phyloP scores from a whole-genome alignment of 352 stramenopile genomes.

The Pythium pyrilobum region DNA sequence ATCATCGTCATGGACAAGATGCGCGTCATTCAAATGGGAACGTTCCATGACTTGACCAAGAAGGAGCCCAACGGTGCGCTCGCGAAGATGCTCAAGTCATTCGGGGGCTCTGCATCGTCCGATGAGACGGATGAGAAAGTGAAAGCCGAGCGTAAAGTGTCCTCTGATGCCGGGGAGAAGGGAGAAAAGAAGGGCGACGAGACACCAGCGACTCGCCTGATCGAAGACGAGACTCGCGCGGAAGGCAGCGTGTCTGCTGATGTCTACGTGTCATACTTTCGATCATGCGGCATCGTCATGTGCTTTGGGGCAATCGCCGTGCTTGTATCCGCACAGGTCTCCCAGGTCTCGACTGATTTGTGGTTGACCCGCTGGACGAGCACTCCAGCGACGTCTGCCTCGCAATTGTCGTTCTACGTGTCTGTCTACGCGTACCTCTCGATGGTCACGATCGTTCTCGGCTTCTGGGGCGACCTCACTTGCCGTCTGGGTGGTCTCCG shows the following conservation, averaged over 20 bases:
- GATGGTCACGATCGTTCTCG: constrained; percentile 43
- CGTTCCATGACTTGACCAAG: constrained; percentile 42
- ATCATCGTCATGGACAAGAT: constrained; percentile 75
- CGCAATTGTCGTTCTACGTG: constrained; percentile 41
- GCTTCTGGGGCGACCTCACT: constrained; percentile 40
- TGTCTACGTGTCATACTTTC: constrained; percentile 45
- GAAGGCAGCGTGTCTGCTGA: constrained; percentile 31
- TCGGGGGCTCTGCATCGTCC: not conserved
- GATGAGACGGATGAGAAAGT: not conserved
- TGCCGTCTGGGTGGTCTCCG: constrained; percentile 45
- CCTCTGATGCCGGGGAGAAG: not conserved
- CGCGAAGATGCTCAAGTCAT: constrained; percentile 31
- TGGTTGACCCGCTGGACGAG: constrained; percentile 63
- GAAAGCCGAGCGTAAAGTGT: not conserved
- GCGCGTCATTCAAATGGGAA: constrained; percentile 54
- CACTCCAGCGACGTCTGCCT: constrained; percentile 9
- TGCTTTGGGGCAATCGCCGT: constrained; percentile 28
- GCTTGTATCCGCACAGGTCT: constrained; percentile 40
- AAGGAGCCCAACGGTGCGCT: constrained; percentile 35
- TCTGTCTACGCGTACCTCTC: constrained; percentile 53
- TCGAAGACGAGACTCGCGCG: constrained; percentile 42
- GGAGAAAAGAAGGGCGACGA: not conserved
- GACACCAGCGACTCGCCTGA: constrained; percentile 15
- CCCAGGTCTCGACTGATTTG: constrained; percentile 53
- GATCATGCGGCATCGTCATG: constrained; percentile 35